Conservation (phyloP, 768 basidiomycete species). For the Macrolepiota albuminosa region DNA sequence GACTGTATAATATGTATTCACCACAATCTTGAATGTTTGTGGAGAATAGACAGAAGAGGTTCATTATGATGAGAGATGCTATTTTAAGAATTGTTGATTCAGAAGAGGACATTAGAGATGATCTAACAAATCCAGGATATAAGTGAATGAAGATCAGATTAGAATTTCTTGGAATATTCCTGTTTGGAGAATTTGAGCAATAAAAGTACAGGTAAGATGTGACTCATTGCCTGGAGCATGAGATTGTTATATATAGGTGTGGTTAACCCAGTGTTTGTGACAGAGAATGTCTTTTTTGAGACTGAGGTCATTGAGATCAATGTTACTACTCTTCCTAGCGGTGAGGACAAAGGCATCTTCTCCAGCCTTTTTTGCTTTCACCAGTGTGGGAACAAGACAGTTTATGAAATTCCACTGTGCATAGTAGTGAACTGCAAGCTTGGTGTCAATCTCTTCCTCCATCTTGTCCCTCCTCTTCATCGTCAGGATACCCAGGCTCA, state of each 20-base stretch:
- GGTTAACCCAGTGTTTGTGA: constrained; percentile 22
- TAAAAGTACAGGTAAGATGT: background rate
- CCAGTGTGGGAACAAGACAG: constrained; percentile 39
- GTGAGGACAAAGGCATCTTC: constrained; percentile 48
- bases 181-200: constrained; percentile 10
- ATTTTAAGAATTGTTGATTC: constrained; percentile 20
- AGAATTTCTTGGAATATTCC: constrained; percentile 31
- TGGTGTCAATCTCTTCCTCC: constrained; percentile 29
- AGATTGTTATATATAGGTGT: constrained; percentile 37
- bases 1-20: constrained; percentile 30
- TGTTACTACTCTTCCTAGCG: constrained; percentile 27
- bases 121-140: constrained; percentile 35
- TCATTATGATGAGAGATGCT: constrained; percentile 13
- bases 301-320: constrained; percentile 42
- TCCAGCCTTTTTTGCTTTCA: constrained; percentile 38
- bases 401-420: constrained; percentile 44
- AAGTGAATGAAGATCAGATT: constrained; percentile 33
- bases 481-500: constrained; percentile 39
- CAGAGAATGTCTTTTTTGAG: constrained; percentile 33
- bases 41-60: constrained; percentile 15
- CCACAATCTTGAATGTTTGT: constrained; percentile 9
- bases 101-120: constrained; percentile 22
- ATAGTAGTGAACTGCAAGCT: constrained; percentile 44
- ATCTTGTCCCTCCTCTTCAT: constrained; percentile 30
- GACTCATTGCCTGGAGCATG: constrained; percentile 31